Conservation (phyloP, 805 yeast genomes). For the Schwanniomyces occidentalis region DNA sequence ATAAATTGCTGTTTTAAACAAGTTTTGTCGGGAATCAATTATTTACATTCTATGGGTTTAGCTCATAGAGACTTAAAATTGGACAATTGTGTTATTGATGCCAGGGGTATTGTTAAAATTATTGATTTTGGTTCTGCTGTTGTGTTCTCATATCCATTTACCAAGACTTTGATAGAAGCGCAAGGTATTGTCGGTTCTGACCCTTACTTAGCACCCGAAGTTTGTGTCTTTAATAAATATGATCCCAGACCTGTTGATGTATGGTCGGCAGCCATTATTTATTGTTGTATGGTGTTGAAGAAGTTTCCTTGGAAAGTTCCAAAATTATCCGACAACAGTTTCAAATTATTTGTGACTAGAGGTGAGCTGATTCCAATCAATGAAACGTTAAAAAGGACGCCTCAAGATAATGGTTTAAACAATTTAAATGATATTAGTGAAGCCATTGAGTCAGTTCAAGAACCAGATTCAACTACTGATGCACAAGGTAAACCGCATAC, state of each 20-base stretch:
- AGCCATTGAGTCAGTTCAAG: constrained; percentile 17
- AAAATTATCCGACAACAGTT: constrained; percentile 65
- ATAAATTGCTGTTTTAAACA: constrained; percentile 82
- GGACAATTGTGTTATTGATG: constrained; percentile 79
- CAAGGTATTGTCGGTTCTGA: constrained; percentile 85
- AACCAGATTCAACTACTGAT: constrained; percentile 16
- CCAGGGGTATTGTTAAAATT: constrained; percentile 70
- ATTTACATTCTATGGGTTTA: constrained; percentile 73
- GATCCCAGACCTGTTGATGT: constrained; percentile 80
- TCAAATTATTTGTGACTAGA: constrained; percentile 53
- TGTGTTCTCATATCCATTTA: constrained; percentile 76
- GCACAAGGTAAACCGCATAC: constrained; percentile 52
- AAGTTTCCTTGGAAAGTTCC: constrained; percentile 91
- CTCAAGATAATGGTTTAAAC: constrained; percentile 23
- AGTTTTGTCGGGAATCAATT: constrained; percentile 67
- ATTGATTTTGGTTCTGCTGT: constrained; percentile 87
- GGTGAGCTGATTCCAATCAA: constrained; percentile 63
- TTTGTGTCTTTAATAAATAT: constrained; percentile 54
- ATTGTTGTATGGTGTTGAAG: constrained; percentile 83
- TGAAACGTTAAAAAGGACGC: constrained; percentile 42
- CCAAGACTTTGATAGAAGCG: constrained; percentile 55
- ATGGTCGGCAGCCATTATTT: constrained; percentile 83
- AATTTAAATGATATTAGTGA: constrained; percentile 18
- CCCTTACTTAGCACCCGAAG: constrained; percentile 87
- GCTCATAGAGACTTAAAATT: constrained; percentile 83